Percentiles rank a stretch among this genome's conserved stretches.
phyloP scores from a whole-genome alignment of 2,329 filamentous ascomycete species.

The Xylariomycetidae sp. region DNA sequence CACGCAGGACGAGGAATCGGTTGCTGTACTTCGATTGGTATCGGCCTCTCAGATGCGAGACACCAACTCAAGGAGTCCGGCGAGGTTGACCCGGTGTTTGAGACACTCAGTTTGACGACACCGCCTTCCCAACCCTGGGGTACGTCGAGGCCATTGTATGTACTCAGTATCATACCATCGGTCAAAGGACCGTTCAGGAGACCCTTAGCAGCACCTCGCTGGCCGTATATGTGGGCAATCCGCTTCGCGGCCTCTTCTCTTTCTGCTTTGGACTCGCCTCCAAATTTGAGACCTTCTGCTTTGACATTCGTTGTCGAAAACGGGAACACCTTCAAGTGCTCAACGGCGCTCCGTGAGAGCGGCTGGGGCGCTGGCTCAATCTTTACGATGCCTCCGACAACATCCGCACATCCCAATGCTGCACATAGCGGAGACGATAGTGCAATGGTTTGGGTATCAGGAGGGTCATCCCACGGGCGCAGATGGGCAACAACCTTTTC shows the following conservation, averaged over 20 bases:
- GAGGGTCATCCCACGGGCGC: slow-evolving; percentile 76
- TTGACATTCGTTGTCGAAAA: slow-evolving; percentile 57
- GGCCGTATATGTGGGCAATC: slow-evolving; percentile 66
- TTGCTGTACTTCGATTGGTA: slow-evolving; percentile 68
- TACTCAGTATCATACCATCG: slow-evolving; percentile 72
- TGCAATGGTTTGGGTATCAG: slow-evolving; percentile 72
- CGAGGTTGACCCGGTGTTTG: slow-evolving; percentile 27
- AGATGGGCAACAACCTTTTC: slow-evolving; percentile 71
- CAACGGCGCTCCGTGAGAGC: slow-evolving; percentile 58
- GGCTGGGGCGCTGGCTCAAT: slow-evolving; percentile 75
- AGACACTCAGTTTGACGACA: slow-evolving; percentile 69
- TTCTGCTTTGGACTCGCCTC: slow-evolving; percentile 78
- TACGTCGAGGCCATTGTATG: slow-evolving; percentile 46
- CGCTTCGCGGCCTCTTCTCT: slow-evolving; percentile 69
- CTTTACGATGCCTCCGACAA: slow-evolving; percentile 82
- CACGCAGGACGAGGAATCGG: slow-evolving; percentile 62
- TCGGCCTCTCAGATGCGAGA: slow-evolving; percentile 67
- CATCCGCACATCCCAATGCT: slow-evolving; percentile 61
- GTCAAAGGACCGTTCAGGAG: slow-evolving; percentile 80
- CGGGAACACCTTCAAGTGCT: slow-evolving; percentile 70
- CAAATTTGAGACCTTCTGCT: slow-evolving; percentile 71
- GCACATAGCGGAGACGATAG: slow-evolving; percentile 73
- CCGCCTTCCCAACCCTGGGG: slow-evolving; percentile 73
- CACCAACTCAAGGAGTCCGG: slow-evolving; percentile 62
- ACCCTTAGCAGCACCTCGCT: slow-evolving; percentile 44